Conservation (phyloP, 257 asterid genomes). For the Scutellaria barbata region DNA sequence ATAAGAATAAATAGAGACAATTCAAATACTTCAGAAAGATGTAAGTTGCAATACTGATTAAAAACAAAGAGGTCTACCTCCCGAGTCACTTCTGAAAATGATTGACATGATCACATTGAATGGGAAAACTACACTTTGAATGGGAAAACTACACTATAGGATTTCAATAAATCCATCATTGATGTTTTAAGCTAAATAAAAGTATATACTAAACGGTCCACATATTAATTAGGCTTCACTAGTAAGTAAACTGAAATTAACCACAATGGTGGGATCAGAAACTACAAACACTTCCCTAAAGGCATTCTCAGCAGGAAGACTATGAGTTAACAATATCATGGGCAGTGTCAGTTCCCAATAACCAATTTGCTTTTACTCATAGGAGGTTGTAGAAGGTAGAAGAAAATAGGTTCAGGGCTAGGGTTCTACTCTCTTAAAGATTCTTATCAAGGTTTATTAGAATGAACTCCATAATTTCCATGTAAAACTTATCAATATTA, state of each 20-base stretch:
- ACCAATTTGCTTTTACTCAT: slow-evolving; percentile 4
- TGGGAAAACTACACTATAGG: slow-evolving; percentile 15
- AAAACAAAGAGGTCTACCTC: slow-evolving; percentile 6
- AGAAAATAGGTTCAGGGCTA: neutral
- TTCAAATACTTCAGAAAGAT: slow-evolving; percentile 6
- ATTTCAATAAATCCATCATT: slow-evolving; percentile 21
- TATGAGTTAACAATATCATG: neutral
- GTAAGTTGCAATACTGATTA: slow-evolving; percentile 13
- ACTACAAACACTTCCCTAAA: neutral
- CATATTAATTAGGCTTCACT: neutral
- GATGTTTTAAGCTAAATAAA: slow-evolving; percentile 11
- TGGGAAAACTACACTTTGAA: slow-evolving; percentile 12
- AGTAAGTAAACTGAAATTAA: neutral
- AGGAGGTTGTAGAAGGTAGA: neutral
- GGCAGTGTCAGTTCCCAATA: neutral
- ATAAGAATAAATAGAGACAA: slow-evolving; percentile 2
- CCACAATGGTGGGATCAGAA: neutral
- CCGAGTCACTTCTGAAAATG: slow-evolving; percentile 8
- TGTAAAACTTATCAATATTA: neutral
- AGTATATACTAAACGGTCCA: neutral
- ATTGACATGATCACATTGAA: neutral
- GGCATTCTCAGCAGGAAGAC: neutral
- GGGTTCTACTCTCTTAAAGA: neutral
- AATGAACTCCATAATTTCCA: slow-evolving; percentile 4
- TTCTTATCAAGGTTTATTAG: neutral